Base-by-base conservation (phyloP, 495 filamentous ascomycete species). In the Neurospora cerealis region DNA sequence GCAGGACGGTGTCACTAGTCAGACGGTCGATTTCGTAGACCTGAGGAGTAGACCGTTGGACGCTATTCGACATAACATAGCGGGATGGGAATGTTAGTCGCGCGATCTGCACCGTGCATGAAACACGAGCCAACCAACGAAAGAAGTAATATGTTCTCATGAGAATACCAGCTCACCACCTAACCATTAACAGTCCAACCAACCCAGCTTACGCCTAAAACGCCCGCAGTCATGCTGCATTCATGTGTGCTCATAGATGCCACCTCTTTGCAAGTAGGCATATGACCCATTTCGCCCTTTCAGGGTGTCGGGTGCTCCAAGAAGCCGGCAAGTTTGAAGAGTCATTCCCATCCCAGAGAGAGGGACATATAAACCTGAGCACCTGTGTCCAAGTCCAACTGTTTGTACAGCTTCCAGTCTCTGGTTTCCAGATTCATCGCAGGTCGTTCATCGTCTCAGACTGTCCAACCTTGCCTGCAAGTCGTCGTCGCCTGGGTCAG, bases 401-500 rank as follows among this genome's bases (percentile, higher is more conserved):
- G 2, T 62, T 34, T 62, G 24, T 19, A 32, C 28, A 34, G 54
- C 24, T 34, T 62, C 54, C 28, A 4, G n/a, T 21, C 7, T 21
- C 8, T 28, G 32, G 34, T n/a, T 13, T 3, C 36, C 36, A 70
- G 15, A 34, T 41, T 32, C 69, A 38, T 40, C 19, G 11, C 9
- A 40, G 36, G 10, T 17, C 9, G 13, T 39, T 78, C 60, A 80
- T 77, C 74, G 71, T 54, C 93, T 86, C 74, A 95, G 83, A 79
- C 92, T 93, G 79, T 96, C 91, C 60, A 95, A 87, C 32, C 93
- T 88, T 70, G 93, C 93, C 83, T 96, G 92, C 41, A 96, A 87
- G 79, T 95, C 93, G 75, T 94, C 91, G 76, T 95, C 92, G 54
- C 86, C 88, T 21, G 87, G 83, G 74, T 88, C 89, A 46, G 79